Percentiles rank a stretch among this genome's conserved stretches.
Conservation (phyloP, 495 filamentous ascomycete species). For the Penicillium maclennaniae region DNA sequence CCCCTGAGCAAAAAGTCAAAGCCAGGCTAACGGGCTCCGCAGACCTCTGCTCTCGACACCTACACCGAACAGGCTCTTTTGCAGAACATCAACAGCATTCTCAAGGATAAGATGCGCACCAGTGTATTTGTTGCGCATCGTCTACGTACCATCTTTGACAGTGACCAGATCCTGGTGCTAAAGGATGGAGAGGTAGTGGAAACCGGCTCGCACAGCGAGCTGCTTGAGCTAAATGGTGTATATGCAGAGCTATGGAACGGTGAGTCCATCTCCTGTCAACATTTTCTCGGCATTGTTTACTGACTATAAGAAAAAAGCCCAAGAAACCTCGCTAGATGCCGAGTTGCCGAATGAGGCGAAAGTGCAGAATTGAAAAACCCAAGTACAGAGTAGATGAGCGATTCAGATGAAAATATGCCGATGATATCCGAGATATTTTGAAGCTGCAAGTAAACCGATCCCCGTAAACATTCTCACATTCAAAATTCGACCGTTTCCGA, state of each 20-base stretch:
- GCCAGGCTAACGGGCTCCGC: slow-evolving; percentile 1
- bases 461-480: too few species aligned
- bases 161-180: slow-evolving; percentile 89
- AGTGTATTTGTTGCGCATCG: slow-evolving; percentile 94
- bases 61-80: slow-evolving; percentile 92
- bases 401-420: not conserved
- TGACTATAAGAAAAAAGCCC: slow-evolving; percentile 30
- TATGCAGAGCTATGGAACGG: slow-evolving; percentile 91
- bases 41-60: slow-evolving; percentile 90
- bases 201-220: slow-evolving; percentile 75
- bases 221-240: slow-evolving; percentile 74
- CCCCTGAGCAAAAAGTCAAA: not conserved
- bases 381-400: not conserved
- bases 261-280: slow-evolving; percentile 37
- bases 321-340: slow-evolving; percentile 42
- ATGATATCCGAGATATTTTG: not conserved
- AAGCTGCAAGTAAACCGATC: too few species aligned
- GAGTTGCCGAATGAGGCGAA: slow-evolving; percentile 27
- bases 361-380: not conserved
- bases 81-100: slow-evolving; percentile 88
- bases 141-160: slow-evolving; percentile 88
- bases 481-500: too few species aligned
- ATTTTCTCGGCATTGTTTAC: not conserved
- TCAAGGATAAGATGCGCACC: slow-evolving; percentile 83
- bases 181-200: slow-evolving; percentile 80